Base-by-base conservation (phyloP, 208 protist species). In the Wallacemonas sp. region DNA sequence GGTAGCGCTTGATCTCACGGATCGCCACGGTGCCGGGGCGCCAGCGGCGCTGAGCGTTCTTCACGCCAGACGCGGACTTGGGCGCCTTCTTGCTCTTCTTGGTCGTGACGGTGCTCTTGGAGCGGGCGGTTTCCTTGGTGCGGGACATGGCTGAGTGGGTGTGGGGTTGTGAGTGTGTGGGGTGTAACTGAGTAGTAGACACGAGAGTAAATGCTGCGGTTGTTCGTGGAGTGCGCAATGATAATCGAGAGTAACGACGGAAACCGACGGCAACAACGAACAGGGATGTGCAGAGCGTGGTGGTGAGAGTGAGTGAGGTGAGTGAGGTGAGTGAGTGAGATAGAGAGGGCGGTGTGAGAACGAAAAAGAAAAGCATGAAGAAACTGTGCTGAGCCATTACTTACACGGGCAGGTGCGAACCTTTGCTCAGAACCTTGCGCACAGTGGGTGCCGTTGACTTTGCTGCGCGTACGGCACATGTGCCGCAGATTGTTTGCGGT, bases 11-110 rank as follows among this genome's bases (percentile, higher is more conserved):
- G 83, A 99, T 99, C 86, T 99, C 98, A 74, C 97, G 87, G 52
- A 99, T 91, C 30, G 98, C 98, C 29, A 98, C 97, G 17, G 97
- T 99, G 72, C 98, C 98, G 63, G 97, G 98, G 66, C 96, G 81
- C 92, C 94, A 98, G 71, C 72, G 77, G 63, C 97, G 76, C 70
- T 99, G 97, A 38, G 97, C 92, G 86, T 98, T 98, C 91, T 99
- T 99, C 42, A 99, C 79, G 66, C 98, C 97, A 27, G 95, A 77
- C 29, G 73, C 50, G 34, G 88, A 92, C 87, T 98, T 98, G 65
- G 92, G 87, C n/a, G 97, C 98, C 34, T 98, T 97, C 91, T 99
- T 99, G 73, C 94, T 97, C 74, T 99, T 73, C 97, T 91, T 76
- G 87, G 97, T 57, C 89, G 96, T 90, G 98, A 99, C 72, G 93